These are phyloP conservation scores for Puccinia hordei DNA, from an alignment of 1,284 basidiomycete genomes.

Conservation along the genomic window DNA sequence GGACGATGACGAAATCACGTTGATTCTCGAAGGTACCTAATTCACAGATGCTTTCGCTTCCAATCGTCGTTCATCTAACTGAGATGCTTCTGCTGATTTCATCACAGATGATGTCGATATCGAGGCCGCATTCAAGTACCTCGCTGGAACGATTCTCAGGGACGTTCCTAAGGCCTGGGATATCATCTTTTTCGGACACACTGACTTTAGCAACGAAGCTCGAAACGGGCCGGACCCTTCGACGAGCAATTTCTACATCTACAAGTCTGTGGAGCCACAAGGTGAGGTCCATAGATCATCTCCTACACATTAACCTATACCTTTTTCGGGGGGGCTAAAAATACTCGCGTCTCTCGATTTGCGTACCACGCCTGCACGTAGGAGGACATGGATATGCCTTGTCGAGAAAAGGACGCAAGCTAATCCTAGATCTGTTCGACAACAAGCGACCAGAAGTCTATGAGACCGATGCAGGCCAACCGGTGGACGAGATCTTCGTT, in stretches of 20 bases:
- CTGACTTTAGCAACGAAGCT: conserved; percentile 46
- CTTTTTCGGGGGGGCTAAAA: no score
- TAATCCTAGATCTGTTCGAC: conserved; percentile 28
- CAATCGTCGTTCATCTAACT: no score
- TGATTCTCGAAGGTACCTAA: conserved; percentile 42
- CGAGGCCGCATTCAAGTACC: conserved; percentile 42
- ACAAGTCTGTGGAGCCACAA: conserved; percentile 47
- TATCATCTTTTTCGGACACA: conserved; percentile 49
- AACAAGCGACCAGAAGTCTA: conserved; percentile 24
- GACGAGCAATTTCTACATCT: conserved; percentile 47
- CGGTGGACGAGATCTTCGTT: conserved; percentile 46
- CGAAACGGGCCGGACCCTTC: conserved; percentile 13
- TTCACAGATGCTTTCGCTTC: background rate
- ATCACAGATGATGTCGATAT: conserved; percentile 47
- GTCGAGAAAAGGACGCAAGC: conserved; percentile 30
- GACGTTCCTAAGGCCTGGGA: conserved; percentile 47
- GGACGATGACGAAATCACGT: conserved; percentile 36
- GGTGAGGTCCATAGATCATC: background rate
- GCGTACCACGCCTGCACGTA: background rate
- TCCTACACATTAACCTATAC: no score
- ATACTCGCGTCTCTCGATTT: no score
- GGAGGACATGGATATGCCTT: conserved; percentile 40
- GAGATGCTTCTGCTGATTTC: background rate
- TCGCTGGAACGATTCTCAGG: conserved; percentile 41
- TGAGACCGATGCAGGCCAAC: conserved; percentile 39